phyloP scores from a whole-genome alignment of 345 rosid species.

The Lumnitzera racemosa region DNA sequence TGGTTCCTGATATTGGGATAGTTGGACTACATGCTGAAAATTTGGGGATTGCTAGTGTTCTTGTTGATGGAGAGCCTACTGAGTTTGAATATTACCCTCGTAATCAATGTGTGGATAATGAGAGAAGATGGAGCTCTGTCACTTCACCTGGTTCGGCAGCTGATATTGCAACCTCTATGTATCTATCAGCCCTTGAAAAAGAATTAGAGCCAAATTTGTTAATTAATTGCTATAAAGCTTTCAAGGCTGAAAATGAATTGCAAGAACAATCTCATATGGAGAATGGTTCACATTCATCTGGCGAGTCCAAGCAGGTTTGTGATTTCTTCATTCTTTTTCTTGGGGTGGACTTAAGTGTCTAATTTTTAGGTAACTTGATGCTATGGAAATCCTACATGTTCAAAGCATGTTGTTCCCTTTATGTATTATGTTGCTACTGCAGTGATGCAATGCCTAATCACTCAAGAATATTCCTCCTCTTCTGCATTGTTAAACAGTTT shows the following conservation, averaged over 20 bases:
- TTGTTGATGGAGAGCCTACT: constrained; percentile 85
- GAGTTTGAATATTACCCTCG: constrained; percentile 89
- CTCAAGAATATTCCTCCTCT: no score
- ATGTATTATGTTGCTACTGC: no score
- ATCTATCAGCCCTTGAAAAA: constrained; percentile 51
- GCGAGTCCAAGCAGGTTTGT: constrained; percentile 63
- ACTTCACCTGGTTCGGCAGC: constrained; percentile 67
- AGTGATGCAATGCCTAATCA: no score
- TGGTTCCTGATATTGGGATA: constrained; percentile 87
- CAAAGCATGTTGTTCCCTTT: no score
- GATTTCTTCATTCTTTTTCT: no score
- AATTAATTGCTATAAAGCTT: constrained; percentile 88
- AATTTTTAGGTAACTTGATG: background rate
- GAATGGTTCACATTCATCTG: constrained; percentile 46
- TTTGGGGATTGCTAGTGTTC: constrained; percentile 75
- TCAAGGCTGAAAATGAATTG: constrained; percentile 50
- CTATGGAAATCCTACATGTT: no score
- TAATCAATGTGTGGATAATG: constrained; percentile 28
- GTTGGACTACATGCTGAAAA: constrained; percentile 92
- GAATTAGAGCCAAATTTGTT: constrained; percentile 72
- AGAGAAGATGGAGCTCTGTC: constrained; percentile 52
- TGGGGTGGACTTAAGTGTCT: background rate
- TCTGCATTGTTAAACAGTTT: no score
- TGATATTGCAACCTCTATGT: constrained; percentile 63
- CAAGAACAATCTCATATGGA: constrained; percentile 43